A percentile compares a stretch with the other conserved stretches of the same genome.
These are phyloP conservation scores for Geotrichum australiense DNA, from an alignment of 1,139 yeast genomes.

Conservation along the genomic window DNA sequence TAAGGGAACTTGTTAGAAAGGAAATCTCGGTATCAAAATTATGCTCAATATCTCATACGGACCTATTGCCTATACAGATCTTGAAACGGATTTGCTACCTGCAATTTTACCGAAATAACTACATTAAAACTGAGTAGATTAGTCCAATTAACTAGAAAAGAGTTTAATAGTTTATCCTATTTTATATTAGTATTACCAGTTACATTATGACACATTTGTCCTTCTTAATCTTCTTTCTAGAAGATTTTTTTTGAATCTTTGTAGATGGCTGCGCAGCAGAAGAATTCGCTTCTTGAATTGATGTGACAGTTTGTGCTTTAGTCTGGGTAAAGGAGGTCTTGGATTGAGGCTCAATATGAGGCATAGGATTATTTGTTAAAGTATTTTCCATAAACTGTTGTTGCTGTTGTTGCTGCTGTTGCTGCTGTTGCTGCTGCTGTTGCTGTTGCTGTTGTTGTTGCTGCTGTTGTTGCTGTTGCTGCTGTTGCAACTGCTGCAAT, in stretches of 20 bases:
- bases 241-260: too few relatives aligned
- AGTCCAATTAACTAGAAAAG: too few relatives aligned
- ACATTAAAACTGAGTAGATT: too few relatives aligned
- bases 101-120: too few relatives aligned
- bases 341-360: neutral
- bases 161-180: too few relatives aligned
- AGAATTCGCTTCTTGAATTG: neutral
- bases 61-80: too few relatives aligned
- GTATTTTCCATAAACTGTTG: neutral
- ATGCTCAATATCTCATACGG: too few relatives aligned
- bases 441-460: neutral
- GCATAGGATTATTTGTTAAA: neutral
- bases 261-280: neutral
- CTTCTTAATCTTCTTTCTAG: constrained; percentile 13
- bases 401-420: neutral
- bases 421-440: constrained; percentile 7
- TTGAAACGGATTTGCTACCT: too few relatives aligned
- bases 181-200: too few relatives aligned
- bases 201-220: constrained; percentile 16
- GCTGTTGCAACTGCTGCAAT: constrained; percentile 3
- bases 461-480: constrained; percentile 5
- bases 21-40: too few relatives aligned
- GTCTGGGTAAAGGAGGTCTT: neutral
- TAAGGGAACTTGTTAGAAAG: too few relatives aligned
- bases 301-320: neutral